Evolutionary conservation across 2,329 filamentous ascomycete species (phyloP).

Genomic region (Penicillium sp.): DNA sequence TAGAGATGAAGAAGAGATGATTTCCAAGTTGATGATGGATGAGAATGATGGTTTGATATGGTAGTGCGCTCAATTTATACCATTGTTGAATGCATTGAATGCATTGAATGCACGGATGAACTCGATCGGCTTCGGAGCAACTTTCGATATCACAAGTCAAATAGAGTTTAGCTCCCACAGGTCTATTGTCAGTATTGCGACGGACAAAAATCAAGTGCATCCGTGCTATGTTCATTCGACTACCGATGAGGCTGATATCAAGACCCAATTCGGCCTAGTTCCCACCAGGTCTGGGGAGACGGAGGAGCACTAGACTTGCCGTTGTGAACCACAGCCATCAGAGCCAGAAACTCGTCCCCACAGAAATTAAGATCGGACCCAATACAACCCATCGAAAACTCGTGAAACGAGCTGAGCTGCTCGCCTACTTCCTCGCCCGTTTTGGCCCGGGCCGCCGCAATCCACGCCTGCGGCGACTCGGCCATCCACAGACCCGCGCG

Average conservation of each 20-base stretch:
- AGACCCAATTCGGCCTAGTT: neutral
- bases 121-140: neutral
- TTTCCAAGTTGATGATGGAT: neutral
- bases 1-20: neutral
- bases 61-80: too few relatives aligned
- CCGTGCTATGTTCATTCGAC: too few relatives aligned
- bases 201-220: too few relatives aligned
- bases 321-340: conserved; percentile 3
- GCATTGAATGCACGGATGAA: too few relatives aligned
- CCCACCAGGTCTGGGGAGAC: neutral
- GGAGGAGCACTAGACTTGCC: neutral
- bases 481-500: conserved; percentile 8
- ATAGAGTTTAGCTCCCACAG: too few relatives aligned
- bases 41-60: neutral
- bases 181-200: too few relatives aligned
- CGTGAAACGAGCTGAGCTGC: conserved; percentile 3
- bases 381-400: neutral
- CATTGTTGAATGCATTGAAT: too few relatives aligned
- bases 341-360: conserved; percentile 1
- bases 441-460: neutral
- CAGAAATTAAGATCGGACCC: neutral
- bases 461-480: conserved; percentile 9
- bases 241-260: too few relatives aligned
- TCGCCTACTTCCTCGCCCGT: conserved; percentile 10
- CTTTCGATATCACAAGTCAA: neutral